Evolutionary conservation across 805 yeast species (phyloP).

Genomic region (Kuraishia borneana): DNA sequence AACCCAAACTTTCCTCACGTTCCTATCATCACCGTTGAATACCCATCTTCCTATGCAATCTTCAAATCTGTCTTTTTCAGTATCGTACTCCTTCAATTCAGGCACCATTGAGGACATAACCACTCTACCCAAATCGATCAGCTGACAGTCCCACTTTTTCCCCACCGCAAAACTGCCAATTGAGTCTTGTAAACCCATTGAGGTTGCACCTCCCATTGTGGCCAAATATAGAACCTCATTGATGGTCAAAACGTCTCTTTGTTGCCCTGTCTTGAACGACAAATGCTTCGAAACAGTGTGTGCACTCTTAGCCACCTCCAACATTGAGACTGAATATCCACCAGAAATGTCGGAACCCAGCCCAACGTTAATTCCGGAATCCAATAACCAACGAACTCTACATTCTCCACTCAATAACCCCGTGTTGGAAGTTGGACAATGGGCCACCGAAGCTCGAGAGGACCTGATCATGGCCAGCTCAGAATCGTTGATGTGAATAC

Average conservation of each 20-base stretch:
- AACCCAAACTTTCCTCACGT: slow-evolving; percentile 72
- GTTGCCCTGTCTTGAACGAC: slow-evolving; percentile 41
- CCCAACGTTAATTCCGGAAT: slow-evolving; percentile 61
- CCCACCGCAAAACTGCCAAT: slow-evolving; percentile 71
- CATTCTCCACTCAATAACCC: slow-evolving; percentile 88
- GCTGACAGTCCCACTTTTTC: slow-evolving; percentile 73
- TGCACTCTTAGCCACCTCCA: slow-evolving; percentile 60
- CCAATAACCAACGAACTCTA: slow-evolving; percentile 57
- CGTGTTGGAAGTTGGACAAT: slow-evolving; percentile 89
- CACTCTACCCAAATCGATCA: slow-evolving; percentile 47
- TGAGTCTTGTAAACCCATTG: slow-evolving; percentile 41
- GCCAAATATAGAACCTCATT: slow-evolving; percentile 71
- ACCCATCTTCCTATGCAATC: slow-evolving; percentile 80
- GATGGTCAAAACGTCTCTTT: slow-evolving; percentile 40
- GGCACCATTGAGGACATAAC: slow-evolving; percentile 31
- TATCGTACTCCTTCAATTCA: neutral
- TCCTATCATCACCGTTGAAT: slow-evolving; percentile 89
- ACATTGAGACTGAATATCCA: slow-evolving; percentile 57
- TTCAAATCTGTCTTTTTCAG: slow-evolving; percentile 23
- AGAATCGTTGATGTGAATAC: slow-evolving; percentile 57
- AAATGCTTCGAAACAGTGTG: slow-evolving; percentile 60
- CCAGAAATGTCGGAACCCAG: slow-evolving; percentile 78
- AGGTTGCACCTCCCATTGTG: slow-evolving; percentile 84
- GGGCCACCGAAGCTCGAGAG: slow-evolving; percentile 65
- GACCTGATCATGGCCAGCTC: slow-evolving; percentile 50